phyloP scores from a whole-genome alignment of 176 grass and related monocot species.

The Tillandsia fasciculata region DNA sequence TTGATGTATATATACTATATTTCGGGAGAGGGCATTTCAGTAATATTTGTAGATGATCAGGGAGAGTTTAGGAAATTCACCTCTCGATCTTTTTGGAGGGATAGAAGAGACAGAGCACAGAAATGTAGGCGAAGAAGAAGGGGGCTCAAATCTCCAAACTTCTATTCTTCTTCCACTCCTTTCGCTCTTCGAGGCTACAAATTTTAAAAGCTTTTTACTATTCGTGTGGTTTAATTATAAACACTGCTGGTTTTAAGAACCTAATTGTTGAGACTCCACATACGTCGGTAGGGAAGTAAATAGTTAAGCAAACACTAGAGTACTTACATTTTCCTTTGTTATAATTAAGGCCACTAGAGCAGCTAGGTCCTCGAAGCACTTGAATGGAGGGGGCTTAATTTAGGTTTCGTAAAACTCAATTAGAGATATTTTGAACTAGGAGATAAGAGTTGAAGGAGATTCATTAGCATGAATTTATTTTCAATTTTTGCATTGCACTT shows the following conservation, averaged over 20 bases:
- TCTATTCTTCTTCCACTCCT: slow-evolving; percentile 3
- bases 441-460: too few species aligned
- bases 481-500: too few species aligned
- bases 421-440: too few species aligned
- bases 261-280: neutral
- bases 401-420: too few species aligned
- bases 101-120: slow-evolving; percentile 26
- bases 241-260: neutral
- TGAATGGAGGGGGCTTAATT: too few species aligned
- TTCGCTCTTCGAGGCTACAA: neutral
- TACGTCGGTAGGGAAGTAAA: too few species aligned
- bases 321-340: too few species aligned
- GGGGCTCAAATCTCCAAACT: slow-evolving; percentile 22
- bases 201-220: neutral
- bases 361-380: too few species aligned
- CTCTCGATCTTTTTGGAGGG: neutral
- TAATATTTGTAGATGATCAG: neutral
- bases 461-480: too few species aligned
- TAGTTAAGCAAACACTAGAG: too few species aligned
- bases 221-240: neutral
- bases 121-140: slow-evolving; percentile 38
- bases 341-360: too few species aligned
- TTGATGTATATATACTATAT: neutral
- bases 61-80: slow-evolving; percentile 1
- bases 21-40: neutral